Conservation (phyloP, 768 basidiomycete species). For the Boletus fagicola region DNA sequence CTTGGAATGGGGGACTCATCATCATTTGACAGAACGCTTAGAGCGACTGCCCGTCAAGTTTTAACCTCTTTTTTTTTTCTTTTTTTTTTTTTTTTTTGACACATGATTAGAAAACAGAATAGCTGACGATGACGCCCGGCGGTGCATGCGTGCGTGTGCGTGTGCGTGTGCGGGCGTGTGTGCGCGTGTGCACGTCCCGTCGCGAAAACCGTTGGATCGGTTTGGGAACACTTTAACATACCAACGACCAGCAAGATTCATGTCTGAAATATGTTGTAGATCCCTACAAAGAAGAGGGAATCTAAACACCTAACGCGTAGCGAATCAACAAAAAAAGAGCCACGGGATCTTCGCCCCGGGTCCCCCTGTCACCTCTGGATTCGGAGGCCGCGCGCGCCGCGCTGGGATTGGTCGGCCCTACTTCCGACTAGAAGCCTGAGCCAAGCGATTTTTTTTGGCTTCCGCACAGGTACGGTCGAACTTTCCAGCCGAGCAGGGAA, state of each 20-base stretch:
- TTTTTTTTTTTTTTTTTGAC: not conserved
- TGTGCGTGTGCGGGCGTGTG: too few species aligned
- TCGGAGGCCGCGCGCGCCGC: not conserved
- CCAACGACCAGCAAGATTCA: constrained; percentile 17
- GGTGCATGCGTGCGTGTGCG: too few species aligned
- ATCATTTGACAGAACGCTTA: not conserved
- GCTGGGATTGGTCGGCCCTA: not conserved
- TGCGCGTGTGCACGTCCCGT: not conserved
- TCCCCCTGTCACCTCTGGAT: constrained; percentile 12
- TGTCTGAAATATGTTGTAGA: constrained; percentile 5
- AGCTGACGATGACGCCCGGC: not conserved
- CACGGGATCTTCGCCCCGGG: constrained; percentile 10
- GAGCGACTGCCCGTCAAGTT: not conserved
- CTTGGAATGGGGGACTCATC: not conserved
- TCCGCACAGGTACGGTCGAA: not conserved
- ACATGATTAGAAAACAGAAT: not conserved
- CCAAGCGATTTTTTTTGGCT: not conserved
- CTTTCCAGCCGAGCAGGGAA: too few species aligned
- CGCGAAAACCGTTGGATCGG: not conserved
- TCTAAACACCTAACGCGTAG: not conserved
- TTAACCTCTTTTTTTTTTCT: not conserved
- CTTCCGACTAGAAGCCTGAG: not conserved
- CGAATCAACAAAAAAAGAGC: not conserved
- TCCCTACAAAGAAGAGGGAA: not conserved
- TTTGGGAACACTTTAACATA: not conserved